Conservation (phyloP, 1,284 basidiomycete species). For the Dichomitus squalens region DNA sequence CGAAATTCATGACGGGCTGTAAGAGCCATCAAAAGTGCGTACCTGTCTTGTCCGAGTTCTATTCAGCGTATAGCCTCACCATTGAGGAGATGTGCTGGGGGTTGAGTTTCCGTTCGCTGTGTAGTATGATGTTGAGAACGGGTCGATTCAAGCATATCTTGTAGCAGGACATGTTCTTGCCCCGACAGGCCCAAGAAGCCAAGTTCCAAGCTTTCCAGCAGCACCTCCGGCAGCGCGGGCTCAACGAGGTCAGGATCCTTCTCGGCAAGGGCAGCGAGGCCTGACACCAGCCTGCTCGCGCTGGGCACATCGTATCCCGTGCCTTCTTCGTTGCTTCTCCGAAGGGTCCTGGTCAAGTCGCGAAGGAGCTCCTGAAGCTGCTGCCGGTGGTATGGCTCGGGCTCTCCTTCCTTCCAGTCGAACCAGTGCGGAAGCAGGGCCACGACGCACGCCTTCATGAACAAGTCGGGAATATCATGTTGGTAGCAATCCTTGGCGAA, state of each 20-base stretch:
- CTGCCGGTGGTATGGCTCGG: neutral
- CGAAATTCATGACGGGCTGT: neutral
- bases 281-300: slow-evolving; percentile 5
- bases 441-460: slow-evolving; percentile 14
- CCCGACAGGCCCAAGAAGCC: slow-evolving; percentile 8
- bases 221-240: neutral
- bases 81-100: neutral
- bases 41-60: neutral
- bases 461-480: slow-evolving; percentile 6
- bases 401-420: neutral
- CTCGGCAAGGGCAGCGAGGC: slow-evolving; percentile 5
- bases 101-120: neutral
- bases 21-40: neutral
- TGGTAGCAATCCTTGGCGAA: slow-evolving; percentile 9
- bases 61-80: neutral
- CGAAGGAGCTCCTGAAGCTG: slow-evolving; percentile 10
- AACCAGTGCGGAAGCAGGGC: slow-evolving; percentile 5
- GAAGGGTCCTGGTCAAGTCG: slow-evolving; percentile 10
- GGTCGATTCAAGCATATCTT: neutral
- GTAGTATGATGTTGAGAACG: neutral
- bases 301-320: neutral
- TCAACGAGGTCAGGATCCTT: slow-evolving; percentile 8
- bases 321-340: slow-evolving; percentile 9
- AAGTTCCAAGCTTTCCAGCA: slow-evolving; percentile 13
- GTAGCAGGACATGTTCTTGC: slow-evolving; percentile 4